Percentiles rank a stretch among this genome's conserved stretches.
phyloP scores from a whole-genome alignment of 2,329 filamentous ascomycete genomes.

The Didymella glomerata region DNA sequence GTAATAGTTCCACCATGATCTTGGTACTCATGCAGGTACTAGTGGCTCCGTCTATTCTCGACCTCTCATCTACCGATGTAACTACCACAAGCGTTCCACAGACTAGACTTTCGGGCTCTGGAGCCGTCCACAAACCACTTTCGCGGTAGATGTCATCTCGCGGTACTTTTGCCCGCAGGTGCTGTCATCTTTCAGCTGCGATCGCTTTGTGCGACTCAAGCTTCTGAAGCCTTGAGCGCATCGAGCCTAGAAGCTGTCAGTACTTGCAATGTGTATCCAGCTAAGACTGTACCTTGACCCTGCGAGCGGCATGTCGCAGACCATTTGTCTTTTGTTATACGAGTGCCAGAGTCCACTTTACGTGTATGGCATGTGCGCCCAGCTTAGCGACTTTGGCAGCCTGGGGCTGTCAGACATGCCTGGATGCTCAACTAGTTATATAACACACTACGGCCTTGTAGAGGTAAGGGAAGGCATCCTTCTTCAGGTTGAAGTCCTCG shows the following conservation, averaged over 20 bases:
- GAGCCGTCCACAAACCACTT: neutral
- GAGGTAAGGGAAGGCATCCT: too few relatives aligned
- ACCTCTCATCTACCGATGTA: neutral
- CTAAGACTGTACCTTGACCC: neutral
- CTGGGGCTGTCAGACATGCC: neutral
- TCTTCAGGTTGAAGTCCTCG: too few relatives aligned
- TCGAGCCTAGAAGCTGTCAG: too few relatives aligned
- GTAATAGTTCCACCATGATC: neutral
- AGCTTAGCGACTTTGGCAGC: neutral
- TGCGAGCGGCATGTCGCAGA: too few relatives aligned
- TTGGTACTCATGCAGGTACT: conserved; percentile 5
- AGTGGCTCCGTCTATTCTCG: neutral
- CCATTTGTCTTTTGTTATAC: too few relatives aligned
- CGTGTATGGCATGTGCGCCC: too few relatives aligned
- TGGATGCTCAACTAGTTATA: too few relatives aligned
- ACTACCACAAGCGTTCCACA: neutral
- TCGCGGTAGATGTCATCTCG: neutral
- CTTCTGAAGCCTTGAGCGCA: neutral
- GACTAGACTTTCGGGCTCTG: neutral
- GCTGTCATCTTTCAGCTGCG: neutral
- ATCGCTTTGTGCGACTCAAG: neutral
- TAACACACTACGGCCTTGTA: too few relatives aligned
- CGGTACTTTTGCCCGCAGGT: neutral
- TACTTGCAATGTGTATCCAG: neutral
- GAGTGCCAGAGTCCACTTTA: too few relatives aligned